Conservation (phyloP, 306 rosid genomes). For the Vachellia collinsii region DNA sequence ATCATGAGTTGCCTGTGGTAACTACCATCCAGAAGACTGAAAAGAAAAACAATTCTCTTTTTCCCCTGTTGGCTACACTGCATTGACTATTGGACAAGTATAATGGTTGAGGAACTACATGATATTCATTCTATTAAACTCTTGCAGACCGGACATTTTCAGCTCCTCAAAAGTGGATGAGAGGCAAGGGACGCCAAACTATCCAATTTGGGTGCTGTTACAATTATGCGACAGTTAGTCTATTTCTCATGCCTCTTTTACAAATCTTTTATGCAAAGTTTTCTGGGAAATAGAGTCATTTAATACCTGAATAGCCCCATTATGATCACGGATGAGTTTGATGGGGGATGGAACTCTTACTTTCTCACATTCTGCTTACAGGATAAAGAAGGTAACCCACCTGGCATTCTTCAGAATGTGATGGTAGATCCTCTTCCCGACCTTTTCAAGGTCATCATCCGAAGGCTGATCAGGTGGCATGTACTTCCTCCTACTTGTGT, state of each 20-base stretch:
- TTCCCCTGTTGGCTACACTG: neutral
- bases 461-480: conserved; percentile 86
- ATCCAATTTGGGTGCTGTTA: conserved; percentile 96
- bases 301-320: neutral
- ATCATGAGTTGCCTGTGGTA: neutral
- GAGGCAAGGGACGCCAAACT: conserved; percentile 95
- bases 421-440: conserved; percentile 76
- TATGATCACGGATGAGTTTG: conserved; percentile 30
- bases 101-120: conserved; percentile 19
- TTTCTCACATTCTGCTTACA: conserved; percentile 44
- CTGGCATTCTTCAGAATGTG: conserved; percentile 72
- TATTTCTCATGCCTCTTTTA: conserved; percentile 26
- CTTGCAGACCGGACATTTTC: conserved; percentile 82
- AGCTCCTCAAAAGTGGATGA: conserved; percentile 96
- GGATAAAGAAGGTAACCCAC: conserved; percentile 93
- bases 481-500: conserved; percentile 88
- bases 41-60: conserved; percentile 2
- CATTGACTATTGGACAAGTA: conserved; percentile 12
- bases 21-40: neutral
- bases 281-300: conserved; percentile 18
- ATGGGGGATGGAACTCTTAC: conserved; percentile 20
- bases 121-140: conserved; percentile 26
- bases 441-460: conserved; percentile 92
- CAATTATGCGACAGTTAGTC: conserved; percentile 83
- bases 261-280: neutral